Evolutionary conservation across 2,329 filamentous ascomycete species (phyloP), one percentile per base, ranked within the genome.

Genomic region (Blastomyces silverae): DNA sequence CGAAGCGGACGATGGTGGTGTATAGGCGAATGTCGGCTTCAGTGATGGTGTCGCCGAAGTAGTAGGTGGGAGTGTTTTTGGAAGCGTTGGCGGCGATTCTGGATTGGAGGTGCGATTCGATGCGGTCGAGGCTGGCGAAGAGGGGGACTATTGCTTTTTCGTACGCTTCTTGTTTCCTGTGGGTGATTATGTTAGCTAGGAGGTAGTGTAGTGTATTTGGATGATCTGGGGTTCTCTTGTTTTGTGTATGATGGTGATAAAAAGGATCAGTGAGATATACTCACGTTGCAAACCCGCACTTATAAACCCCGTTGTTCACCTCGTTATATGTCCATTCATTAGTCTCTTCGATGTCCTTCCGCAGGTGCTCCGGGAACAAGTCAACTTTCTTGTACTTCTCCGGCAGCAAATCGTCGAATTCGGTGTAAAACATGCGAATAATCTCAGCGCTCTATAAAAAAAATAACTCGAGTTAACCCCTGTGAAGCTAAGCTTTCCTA

Each of bases 371-470:
- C 0, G 92, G 91, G 74, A 89, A 90, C 52, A 92, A 81, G 57
- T 88, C 84, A 5, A 92, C 74, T 1, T 78, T 76, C 65, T 83
- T 83, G 74, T 85, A 84, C 72, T 87, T 75, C 2, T 83, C 80
- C 0, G 83, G 83, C 31, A 92, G 74, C 46, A 90, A 73, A 68
- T 85, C 83, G 75, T 97, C 87, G 74, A 97, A 97, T 75, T 86
- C 90, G 53, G 83, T 83, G 74, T 90, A 90, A 67, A 97, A 81
- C 90, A 96, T 96, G 73, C 92, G 87, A 75, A 96, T 87, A 74
- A 97, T 96, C 79, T 97, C 92, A 69, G 88, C 87, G 76, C 89
- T 81, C 77, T 79, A 67, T 31, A 58, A 31, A 13, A n/a, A n/a
- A 60, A 44, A 0, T 22, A 15, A 59, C 11, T 7, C 50, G 10